phyloP scores from a whole-genome alignment of 1,284 basidiomycete species.

The Schizophyllum commune region DNA sequence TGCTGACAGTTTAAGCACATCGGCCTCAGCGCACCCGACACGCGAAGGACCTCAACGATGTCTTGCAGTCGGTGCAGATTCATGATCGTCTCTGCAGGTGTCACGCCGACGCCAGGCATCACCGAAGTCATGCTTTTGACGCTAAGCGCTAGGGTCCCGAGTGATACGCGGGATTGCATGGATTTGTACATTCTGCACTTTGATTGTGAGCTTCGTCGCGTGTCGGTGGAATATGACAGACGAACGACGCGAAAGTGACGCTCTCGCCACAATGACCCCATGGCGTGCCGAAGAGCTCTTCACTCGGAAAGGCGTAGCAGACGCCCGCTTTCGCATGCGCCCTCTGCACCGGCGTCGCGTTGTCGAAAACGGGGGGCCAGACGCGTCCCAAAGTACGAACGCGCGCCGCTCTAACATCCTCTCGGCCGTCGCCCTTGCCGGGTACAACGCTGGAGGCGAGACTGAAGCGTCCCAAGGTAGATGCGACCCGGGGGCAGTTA shows the following conservation, averaged over 20 bases:
- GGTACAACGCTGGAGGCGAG: slow-evolving; percentile 12
- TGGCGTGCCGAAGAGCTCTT: slow-evolving; percentile 14
- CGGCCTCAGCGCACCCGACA: slow-evolving; percentile 12
- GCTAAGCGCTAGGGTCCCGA: slow-evolving; percentile 12
- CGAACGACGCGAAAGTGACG: slow-evolving; percentile 12
- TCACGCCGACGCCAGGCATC: slow-evolving; percentile 9
- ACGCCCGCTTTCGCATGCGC: slow-evolving; percentile 10
- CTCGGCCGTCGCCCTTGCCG: slow-evolving; percentile 11
- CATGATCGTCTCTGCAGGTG: slow-evolving; percentile 10
- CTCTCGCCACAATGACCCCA: slow-evolving; percentile 16
- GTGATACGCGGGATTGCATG: slow-evolving; percentile 5
- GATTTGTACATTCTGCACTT: slow-evolving; percentile 8
- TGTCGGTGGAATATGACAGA: neutral
- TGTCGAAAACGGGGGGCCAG: slow-evolving; percentile 5
- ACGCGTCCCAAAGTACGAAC: slow-evolving; percentile 6
- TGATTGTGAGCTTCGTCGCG: neutral
- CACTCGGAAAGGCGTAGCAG: slow-evolving; percentile 3
- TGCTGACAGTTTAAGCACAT: slow-evolving; percentile 15
- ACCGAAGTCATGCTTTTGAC: slow-evolving; percentile 14
- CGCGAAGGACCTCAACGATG: slow-evolving; percentile 11
- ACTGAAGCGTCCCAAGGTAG: slow-evolving; percentile 6
- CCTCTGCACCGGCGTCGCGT: slow-evolving; percentile 12
- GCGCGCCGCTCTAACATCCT: slow-evolving; percentile 9
- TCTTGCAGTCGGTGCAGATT: slow-evolving; percentile 5
- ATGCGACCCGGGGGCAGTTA: neutral